Conservation (phyloP, 805 yeast genomes). For the Teunomyces stri region DNA sequence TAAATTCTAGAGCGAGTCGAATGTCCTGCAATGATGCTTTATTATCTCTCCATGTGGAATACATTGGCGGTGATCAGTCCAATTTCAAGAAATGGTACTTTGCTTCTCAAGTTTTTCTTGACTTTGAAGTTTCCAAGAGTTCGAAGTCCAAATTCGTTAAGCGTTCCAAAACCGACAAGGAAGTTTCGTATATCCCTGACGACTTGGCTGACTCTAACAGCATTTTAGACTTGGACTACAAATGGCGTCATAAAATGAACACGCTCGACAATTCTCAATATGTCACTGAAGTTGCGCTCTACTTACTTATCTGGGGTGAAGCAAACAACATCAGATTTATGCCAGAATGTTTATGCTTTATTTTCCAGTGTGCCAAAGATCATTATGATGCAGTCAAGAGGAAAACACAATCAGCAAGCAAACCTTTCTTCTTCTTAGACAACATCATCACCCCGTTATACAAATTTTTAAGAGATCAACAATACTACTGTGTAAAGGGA, state of each 20-base stretch:
- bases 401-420: constrained; percentile 6
- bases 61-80: constrained; percentile 86
- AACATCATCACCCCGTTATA: constrained; percentile 49
- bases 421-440: constrained; percentile 30
- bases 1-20: constrained; percentile 86
- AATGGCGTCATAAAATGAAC: constrained; percentile 71
- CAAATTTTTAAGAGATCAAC: constrained; percentile 64
- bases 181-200: constrained; percentile 38
- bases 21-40: constrained; percentile 71
- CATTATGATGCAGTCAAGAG: constrained; percentile 14
- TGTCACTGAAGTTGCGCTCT: constrained; percentile 63
- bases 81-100: constrained; percentile 92
- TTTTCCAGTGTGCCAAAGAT: constrained; percentile 28
- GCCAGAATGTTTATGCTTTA: constrained; percentile 42
- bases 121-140: constrained; percentile 61
- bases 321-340: constrained; percentile 60
- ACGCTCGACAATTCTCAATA: constrained; percentile 52
- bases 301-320: constrained; percentile 71
- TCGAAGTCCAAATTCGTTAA: constrained; percentile 9
- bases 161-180: constrained; percentile 28
- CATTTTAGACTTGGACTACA: constrained; percentile 26
- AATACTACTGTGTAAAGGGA: constrained; percentile 55
- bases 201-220: constrained; percentile 16
- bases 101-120: constrained; percentile 77
- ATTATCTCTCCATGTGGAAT: constrained; percentile 77